Evolutionary conservation across 352 stramenopile genomes (phyloP), one percentile per base, ranked within the genome.

Genomic region (Phytophthora tentaculata): DNA sequence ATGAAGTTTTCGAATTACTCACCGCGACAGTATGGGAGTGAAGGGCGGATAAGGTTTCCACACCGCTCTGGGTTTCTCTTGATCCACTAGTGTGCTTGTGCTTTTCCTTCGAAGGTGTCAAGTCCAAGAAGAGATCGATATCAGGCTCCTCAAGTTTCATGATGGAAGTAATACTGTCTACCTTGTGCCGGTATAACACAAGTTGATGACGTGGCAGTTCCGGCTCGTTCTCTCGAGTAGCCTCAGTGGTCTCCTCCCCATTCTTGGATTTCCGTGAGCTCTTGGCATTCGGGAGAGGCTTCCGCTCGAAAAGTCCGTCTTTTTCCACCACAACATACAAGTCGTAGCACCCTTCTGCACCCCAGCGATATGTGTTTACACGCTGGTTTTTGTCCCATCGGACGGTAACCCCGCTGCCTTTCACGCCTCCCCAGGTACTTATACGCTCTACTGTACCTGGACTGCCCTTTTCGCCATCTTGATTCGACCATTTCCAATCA

Each of bases 331-430:
- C 80, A 16, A 92, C 75, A 17, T 89, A 73, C 59, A 94, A 74
- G 58, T 94, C 86, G 58, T 88, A 94, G 72, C 86, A 92, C 10
- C 72, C 71, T 71, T 94, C 84, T 13, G 86, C 84, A 20, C 86
- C 86, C 86, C 86, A 94, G 24, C 86, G 71, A 63, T 94, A 94
- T 16, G 86, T 94, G 56, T 94, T 94, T 55, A 92, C 83, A n/a
- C 86, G 81, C 28, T 91, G 82, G 28, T 88, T 91, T 43, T 91
- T 92, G 69, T 92, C 86, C 86, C 86, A 94, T 23, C 86, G 76
- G 23, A 94, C 86, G 16, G 86, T 94, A 48, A 94, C 82, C 9
- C 86, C 86, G 56, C 83, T 92, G 16, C 81, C 83, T 74, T 90
- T 85, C 9, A 92, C 76, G 17, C 83, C 83, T 62, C 86, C 86